Conservation (phyloP, 148 eudicot species). For the Simmondsia chinensis region DNA sequence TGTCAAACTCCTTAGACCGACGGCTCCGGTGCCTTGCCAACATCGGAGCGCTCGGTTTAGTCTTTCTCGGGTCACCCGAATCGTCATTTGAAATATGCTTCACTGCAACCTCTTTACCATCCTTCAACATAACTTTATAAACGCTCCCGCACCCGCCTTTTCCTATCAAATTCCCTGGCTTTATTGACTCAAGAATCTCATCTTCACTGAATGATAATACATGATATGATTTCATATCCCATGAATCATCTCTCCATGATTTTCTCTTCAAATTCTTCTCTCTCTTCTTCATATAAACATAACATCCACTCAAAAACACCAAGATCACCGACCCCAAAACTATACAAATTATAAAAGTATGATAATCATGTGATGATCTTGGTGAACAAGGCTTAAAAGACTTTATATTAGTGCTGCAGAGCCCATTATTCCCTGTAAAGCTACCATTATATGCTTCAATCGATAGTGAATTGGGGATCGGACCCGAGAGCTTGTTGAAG, state of each 20-base stretch:
- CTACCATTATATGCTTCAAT: conserved; percentile 50
- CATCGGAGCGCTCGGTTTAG: conserved; percentile 40
- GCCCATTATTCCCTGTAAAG: conserved; percentile 60
- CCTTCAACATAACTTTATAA: conserved; percentile 45
- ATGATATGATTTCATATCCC: conserved; percentile 88
- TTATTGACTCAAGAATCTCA: conserved; percentile 66
- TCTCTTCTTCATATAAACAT: conserved; percentile 29
- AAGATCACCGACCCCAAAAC: conserved; percentile 23
- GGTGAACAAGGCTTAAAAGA: conserved; percentile 39
- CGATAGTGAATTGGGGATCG: conserved; percentile 49
- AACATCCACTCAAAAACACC: conserved; percentile 22
- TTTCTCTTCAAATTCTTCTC: conserved; percentile 7
- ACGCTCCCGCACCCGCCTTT: conserved; percentile 95
- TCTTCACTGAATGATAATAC: conserved; percentile 65
- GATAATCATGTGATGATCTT: conserved; percentile 16
- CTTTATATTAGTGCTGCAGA: conserved; percentile 54
- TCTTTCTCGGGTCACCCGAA: conserved; percentile 16
- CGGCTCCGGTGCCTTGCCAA: conserved; percentile 26
- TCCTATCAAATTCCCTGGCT: conserved; percentile 71
- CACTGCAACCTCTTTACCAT: conserved; percentile 67
- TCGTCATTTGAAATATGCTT: conserved; percentile 71
- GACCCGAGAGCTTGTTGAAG: conserved; percentile 49
- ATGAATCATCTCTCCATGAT: conserved; percentile 62
- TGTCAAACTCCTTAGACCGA: conserved; percentile 57
- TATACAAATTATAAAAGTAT: conserved; percentile 30